Evolutionary conservation across 2,329 filamentous ascomycete species (phyloP), one percentile per base, ranked within the genome.

Genomic region (Exophiala calicioides): DNA sequence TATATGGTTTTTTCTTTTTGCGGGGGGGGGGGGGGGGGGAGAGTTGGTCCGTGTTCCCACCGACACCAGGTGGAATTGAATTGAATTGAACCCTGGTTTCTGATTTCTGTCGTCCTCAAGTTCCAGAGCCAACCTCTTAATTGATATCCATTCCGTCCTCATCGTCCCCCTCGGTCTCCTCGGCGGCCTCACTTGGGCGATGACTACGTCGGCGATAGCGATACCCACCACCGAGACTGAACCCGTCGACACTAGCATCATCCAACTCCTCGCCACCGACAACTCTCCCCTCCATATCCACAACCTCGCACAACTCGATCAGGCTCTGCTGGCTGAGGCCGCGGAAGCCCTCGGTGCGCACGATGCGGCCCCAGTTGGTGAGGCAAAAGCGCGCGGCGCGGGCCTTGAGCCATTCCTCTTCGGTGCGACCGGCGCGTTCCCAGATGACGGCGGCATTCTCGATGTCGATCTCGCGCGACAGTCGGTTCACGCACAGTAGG

Each of bases 361-460:
- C 93, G 20, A 98, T 82, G 35, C 93, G 84, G 42, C 93, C 93
- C 90, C 93, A 98, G 66, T 97, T 88, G 29, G 85, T 86, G 68
- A 98, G 81, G 64, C 90, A 96, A 68, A 94, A 97, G 35, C 77
- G 77, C 0, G 90, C 90, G 0, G 93, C 89, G 42, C 91, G 84
- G 59, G 88, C 87, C 65, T 90, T 88, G 29, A 98, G 78, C 90
- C 90, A 96, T 42, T 95, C 88, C 68, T 98, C 93, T 58, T 85
- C 88, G 12, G 93, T 91, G 10, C 91, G 82, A 5, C 85, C 86
- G 2, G 93, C 90, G 56, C 90, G 89, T 67, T 97, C 90, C 90
- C 94, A 98, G 46, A 95, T 90, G 58, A 94, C 85, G 55, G 93
- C 95, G 2, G 91, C 91, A 62, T 96, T 90, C 50, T 95, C 88